Conservation (phyloP, 805 yeast genomes). For the Cyberlindnera maclurae region DNA sequence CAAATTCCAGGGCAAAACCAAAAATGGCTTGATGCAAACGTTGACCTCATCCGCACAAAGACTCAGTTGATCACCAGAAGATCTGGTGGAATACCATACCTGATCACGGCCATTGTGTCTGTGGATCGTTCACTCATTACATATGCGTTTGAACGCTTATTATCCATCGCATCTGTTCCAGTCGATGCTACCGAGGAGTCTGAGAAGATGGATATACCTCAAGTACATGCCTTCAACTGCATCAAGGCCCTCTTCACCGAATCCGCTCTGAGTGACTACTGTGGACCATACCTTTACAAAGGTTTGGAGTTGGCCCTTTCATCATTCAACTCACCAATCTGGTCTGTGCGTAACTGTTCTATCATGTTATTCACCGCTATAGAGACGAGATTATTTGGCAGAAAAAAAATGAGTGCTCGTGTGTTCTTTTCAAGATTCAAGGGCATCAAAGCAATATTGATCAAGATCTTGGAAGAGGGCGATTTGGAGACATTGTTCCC, state of each 20-base stretch:
- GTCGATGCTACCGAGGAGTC: constrained; percentile 38
- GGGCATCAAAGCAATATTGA: constrained; percentile 43
- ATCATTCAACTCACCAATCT: constrained; percentile 57
- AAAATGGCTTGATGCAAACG: constrained; percentile 53
- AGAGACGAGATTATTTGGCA: constrained; percentile 75
- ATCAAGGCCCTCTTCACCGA: constrained; percentile 71
- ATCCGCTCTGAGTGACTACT: constrained; percentile 48
- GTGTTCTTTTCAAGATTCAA: constrained; percentile 64
- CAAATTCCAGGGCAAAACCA: constrained; percentile 35
- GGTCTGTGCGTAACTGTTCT: constrained; percentile 91
- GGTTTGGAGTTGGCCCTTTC: constrained; percentile 56
- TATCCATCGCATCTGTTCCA: constrained; percentile 48
- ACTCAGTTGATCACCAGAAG: constrained; percentile 76
- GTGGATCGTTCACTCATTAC: constrained; percentile 34
- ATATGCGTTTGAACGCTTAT: constrained; percentile 43
- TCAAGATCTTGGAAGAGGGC: constrained; percentile 30
- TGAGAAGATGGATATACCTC: constrained; percentile 69
- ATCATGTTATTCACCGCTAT: constrained; percentile 87
- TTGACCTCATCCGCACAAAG: constrained; percentile 44
- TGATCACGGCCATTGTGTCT: constrained; percentile 67
- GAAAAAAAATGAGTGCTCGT: constrained; percentile 46
- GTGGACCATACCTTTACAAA: constrained; percentile 44
- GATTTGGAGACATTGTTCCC: constrained; percentile 65
- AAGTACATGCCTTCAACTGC: constrained; percentile 90
- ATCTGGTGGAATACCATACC: constrained; percentile 86